Base-by-base conservation (phyloP, 495 filamentous ascomycete genomes). In the Hyaloscypha bicolor region DNA sequence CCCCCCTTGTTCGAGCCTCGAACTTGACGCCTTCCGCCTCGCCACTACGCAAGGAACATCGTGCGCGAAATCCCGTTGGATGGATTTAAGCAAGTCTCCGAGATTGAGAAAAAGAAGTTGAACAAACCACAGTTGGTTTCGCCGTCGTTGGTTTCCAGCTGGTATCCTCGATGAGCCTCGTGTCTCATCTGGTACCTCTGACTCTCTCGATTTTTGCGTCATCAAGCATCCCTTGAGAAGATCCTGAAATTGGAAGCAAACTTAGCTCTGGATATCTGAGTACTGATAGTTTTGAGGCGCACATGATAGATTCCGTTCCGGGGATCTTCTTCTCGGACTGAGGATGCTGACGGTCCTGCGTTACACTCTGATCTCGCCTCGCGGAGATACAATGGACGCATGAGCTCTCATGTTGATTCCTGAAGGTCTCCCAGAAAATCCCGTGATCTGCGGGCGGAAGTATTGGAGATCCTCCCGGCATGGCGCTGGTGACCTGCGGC, bases 31-130 rank as follows among this genome's bases (percentile, higher is more conserved):
- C 63, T 65, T 65, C 62, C 39, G 59, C 63, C 32, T 58, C 37
- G 32, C 62, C 59, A 62, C 53, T 45, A 69, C 60, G 70, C 66
- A 72, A 72, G 70, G 70, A 60, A 63, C 69, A 53, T 33, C 8
- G 11, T 37, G n/a, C 6, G 63, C 64, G 52, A 42, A 52, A 63
- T 66, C 33, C 51, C 64, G 55, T 62, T 67, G 56, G 31, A 48
- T 19, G 29, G 37, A 21, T 35, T 60, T 65, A 48, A 48, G 42
- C 35, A 56, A 55, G 30, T 37, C 55, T 64, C 31, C 42, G 42
- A 48, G 42, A 48, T 48, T 48, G 42, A 14, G 42, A 48, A 48
- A 48, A 48, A 12, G 16, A 48, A 48, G 8, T 48, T 48, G 11
- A 48, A 48, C 42, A 48, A 48, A 48, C 42, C 42, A 56, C 53